A percentile compares a stretch with the other conserved stretches of the same genome.
phyloP scores from a whole-genome alignment of 1,284 basidiomycete species.

The Ceratobasidium sp. region DNA sequence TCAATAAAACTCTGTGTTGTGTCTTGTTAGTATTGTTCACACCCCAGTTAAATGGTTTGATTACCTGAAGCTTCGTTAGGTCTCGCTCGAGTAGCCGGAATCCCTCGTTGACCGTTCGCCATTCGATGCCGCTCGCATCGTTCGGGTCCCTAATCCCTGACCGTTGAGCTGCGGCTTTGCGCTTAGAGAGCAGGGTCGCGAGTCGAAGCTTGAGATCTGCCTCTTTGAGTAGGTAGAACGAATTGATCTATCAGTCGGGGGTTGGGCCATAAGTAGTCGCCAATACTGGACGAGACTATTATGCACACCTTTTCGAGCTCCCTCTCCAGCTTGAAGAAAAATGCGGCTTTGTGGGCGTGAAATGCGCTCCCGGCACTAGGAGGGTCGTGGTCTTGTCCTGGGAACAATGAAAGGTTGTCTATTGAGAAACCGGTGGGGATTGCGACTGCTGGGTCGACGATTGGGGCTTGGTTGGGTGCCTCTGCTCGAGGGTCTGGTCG shows the following conservation, averaged over 20 bases:
- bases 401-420: constrained; percentile 61
- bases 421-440: constrained; percentile 36
- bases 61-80: constrained; percentile 94
- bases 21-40: not conserved
- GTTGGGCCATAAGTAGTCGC: not conserved
- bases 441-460: constrained; percentile 14
- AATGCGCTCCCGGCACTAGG: constrained; percentile 73
- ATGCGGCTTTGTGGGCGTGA: constrained; percentile 94
- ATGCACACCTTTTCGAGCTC: constrained; percentile 94
- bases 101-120: constrained; percentile 95
- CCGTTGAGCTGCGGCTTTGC: constrained; percentile 83
- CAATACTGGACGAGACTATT: not conserved
- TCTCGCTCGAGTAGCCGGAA: constrained; percentile 96
- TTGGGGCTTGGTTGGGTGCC: constrained; percentile 8
- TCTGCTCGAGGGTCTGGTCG: constrained; percentile 8
- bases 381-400: constrained; percentile 72
- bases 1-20: constrained; percentile 90
- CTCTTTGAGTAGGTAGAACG: constrained; percentile 99
- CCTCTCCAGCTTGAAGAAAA: constrained; percentile 99
- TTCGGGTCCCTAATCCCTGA: constrained; percentile 74
- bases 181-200: constrained; percentile 93
- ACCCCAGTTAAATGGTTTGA: constrained; percentile 46
- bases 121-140: constrained; percentile 78
- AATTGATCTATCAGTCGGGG: constrained; percentile 82
- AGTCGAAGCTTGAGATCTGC: constrained; percentile 93